These are phyloP conservation scores for Clitopilus passeckerianus DNA, from an alignment of 768 basidiomycete genomes.

Conservation along the genomic window DNA sequence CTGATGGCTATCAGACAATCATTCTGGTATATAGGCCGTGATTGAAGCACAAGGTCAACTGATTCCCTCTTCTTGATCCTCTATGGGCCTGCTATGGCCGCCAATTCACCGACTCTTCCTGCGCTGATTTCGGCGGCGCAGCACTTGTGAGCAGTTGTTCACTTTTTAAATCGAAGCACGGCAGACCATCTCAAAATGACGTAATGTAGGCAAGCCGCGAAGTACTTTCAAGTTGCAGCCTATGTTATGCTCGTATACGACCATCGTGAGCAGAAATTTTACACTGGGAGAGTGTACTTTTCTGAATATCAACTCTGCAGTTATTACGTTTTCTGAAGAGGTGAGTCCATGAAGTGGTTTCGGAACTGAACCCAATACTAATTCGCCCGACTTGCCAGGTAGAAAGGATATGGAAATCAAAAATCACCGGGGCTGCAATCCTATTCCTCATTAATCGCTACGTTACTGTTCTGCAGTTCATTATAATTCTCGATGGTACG, in stretches of 20 bases:
- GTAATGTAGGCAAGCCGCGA: neutral
- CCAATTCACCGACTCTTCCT: neutral
- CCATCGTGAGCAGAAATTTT: neutral
- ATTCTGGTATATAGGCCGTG: neutral
- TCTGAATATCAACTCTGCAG: neutral
- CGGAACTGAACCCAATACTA: neutral
- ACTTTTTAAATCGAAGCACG: neutral
- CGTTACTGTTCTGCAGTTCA: slow-evolving; percentile 20
- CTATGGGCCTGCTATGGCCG: neutral
- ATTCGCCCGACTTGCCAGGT: slow-evolving; percentile 9
- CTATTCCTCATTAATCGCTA: slow-evolving; percentile 26
- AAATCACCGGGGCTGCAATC: slow-evolving; percentile 16
- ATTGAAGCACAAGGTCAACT: neutral
- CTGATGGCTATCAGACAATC: neutral
- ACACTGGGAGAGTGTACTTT: neutral
- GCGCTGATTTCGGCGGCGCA: neutral
- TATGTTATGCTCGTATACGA: neutral
- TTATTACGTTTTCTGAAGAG: slow-evolving; percentile 10
- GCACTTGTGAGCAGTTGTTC: neutral
- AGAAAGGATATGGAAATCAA: slow-evolving; percentile 23
- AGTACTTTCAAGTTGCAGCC: neutral
- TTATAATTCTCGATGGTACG: slow-evolving; percentile 18
- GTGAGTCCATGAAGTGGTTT: neutral
- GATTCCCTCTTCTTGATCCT: neutral
- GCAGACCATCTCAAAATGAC: neutral